These are phyloP conservation scores for Tritrichomonas musculus DNA, from an alignment of 208 protist species.

Conservation along the genomic window DNA sequence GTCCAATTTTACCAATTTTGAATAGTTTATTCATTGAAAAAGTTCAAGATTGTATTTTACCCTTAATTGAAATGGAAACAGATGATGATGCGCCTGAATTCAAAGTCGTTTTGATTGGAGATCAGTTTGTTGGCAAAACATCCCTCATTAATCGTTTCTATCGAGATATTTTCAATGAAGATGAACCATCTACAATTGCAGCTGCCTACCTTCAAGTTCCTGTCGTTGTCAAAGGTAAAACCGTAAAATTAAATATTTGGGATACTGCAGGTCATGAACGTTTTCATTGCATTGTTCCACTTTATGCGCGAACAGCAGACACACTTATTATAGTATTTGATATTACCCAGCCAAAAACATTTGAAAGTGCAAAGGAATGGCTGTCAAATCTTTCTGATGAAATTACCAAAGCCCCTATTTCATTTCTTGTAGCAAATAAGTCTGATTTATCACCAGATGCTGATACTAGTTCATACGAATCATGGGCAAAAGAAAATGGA, in stretches of 20 bases:
- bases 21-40: too few relatives aligned
- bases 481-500: neutral
- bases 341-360: neutral
- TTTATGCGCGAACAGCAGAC: neutral
- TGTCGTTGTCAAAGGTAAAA: neutral
- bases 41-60: too few relatives aligned
- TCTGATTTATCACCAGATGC: neutral
- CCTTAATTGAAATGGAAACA: too few relatives aligned
- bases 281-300: neutral
- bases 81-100: neutral
- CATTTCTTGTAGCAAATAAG: neutral
- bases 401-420: neutral
- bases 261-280: conserved; percentile 19
- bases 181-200: conserved; percentile 31
- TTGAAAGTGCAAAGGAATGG: neutral
- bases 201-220: neutral
- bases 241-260: neutral
- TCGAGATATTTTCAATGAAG: neutral
- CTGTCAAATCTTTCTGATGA: neutral
- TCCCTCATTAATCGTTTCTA: neutral
- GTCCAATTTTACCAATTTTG: too few relatives aligned
- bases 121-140: neutral
- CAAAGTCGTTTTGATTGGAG: neutral
- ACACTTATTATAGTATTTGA: conserved; percentile 1
- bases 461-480: neutral